These are phyloP conservation scores for Ophiosphaerella korrae DNA, from an alignment of 2,329 filamentous ascomycete species.

Conservation along the genomic window DNA sequence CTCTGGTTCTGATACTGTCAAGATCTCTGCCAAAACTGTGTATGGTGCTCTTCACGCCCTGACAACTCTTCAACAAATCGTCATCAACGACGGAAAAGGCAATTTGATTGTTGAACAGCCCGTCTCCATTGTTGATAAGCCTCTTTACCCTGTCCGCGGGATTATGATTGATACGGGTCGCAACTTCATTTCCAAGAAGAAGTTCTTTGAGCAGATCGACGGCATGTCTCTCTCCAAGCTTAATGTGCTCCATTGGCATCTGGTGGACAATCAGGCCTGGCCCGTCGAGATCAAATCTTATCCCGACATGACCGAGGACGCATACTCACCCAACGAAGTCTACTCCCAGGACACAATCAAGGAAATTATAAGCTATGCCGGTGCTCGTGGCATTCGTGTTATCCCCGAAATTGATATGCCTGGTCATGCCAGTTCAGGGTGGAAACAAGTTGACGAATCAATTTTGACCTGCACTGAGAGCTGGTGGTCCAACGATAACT, in stretches of 20 bases:
- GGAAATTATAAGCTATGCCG: conserved; percentile 56
- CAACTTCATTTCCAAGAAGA: conserved; percentile 58
- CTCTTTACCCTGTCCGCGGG: conserved; percentile 60
- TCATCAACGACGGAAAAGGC: conserved; percentile 55
- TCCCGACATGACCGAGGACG: conserved; percentile 60
- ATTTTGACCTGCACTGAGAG: conserved; percentile 62
- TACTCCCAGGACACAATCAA: conserved; percentile 53
- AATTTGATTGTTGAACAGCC: conserved; percentile 59
- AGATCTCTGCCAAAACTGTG: conserved; percentile 56
- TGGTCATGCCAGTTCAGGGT: conserved; percentile 61
- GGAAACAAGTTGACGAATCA: conserved; percentile 61
- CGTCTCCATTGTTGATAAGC: conserved; percentile 57
- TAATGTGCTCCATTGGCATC: conserved; percentile 64
- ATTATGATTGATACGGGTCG: conserved; percentile 62
- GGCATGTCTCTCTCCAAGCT: conserved; percentile 62
- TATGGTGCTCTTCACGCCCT: conserved; percentile 63
- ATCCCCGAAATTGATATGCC: conserved; percentile 69
- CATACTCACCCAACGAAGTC: conserved; percentile 57
- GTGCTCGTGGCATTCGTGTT: conserved; percentile 62
- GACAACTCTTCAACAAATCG: conserved; percentile 62
- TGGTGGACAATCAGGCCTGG: conserved; percentile 63
- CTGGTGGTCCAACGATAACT: conserved; percentile 67
- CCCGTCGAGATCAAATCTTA: conserved; percentile 56
- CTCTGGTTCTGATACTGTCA: conserved; percentile 47
- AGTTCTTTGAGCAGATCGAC: conserved; percentile 61